Evolutionary conservation across 106 monocot genomes (phyloP), one percentile per base, ranked within the genome.

Genomic region (Xerophyta viscosa): DNA sequence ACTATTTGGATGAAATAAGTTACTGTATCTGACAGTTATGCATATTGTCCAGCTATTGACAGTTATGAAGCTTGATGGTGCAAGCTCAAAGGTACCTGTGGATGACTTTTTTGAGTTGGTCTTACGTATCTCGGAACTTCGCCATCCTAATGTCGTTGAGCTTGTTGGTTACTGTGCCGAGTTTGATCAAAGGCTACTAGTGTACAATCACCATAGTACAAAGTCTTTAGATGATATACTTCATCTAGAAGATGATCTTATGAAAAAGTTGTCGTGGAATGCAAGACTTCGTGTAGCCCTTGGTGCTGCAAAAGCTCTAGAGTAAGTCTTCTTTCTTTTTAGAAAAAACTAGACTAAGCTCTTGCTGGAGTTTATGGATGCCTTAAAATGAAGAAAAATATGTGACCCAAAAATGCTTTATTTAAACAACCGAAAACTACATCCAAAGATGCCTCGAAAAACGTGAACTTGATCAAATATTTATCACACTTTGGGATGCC

Each of bases 151-250:
- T 43, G 75, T 99, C 63, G 50, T 90, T 10, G 77, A 90, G 44
- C 86, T 99, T 69, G 77, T 90, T 24, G 98, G 98, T 31, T 99
- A 90, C 49, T 99, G 85, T 75, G 90, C 82, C 20, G 98, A 99
- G 52, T 77, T 77, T 77, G 98, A 56, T 17, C 98, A 86, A 29
- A 60, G 74, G 10, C 53, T 99, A 31, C 82, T 99, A 64, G 83
- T 90, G 7, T 99, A 99, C 47, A 75, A 82, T 46, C 77, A 66
- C 66, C 79, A 86, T 58, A 72, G 86, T 66, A 80, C 54, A 64
- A 83, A 51, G 49, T 79, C 73, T 22, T 62, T 99, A n/a, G 68
- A 75, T 65, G 86, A 90, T 65, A 29, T 82, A 29, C 86, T 99
- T 19, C 86, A 90, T 63, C 58, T 57, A 41, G 77, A 60, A 46